Evolutionary conservation across 352 stramenopile genomes (phyloP), one percentile per base, ranked within the genome.

Genomic region (Blastocystis sp.): DNA sequence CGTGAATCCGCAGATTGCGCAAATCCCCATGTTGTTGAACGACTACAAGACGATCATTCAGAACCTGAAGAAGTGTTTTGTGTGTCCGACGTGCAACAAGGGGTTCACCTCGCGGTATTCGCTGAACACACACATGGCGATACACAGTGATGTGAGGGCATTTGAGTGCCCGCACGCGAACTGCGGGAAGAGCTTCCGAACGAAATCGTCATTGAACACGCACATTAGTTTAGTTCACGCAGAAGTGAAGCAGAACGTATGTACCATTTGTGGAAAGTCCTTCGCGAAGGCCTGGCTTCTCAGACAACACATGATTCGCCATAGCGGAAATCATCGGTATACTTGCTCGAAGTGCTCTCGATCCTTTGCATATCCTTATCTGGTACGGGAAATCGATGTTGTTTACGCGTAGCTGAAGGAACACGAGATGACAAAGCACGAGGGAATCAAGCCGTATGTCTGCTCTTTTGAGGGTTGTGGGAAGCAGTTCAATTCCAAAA

Each of bases 381-480:
- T 51, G 50, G 74, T 85, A 55, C 31, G 21, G 12, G 33, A 33
- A 16, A 3, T 4, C 24, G 41, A n/a, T 10, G 19, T 3, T 50
- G 29, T 16, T 85, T 26, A 85, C 19, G 59, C 70, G 24, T 85
- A 85, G 74, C 41, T 85, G 35, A 85, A 85, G 37, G 41, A 85
- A 69, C 74, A 85, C 33, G 74, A 85, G 29, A 85, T 85, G 65
- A 70, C 74, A n/a, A 85, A 69, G 74, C 74, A 85, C 50, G 74
- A 85, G 16, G 74, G 74, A 24, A 85, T 85, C 0, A 85, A 85
- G 12, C 74, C 74, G 2, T 85, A 67, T 69, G 29, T 85, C 13
- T 85, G 74, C 60, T 85, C 74, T 10, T 85, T 67, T 69, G 74
- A 85, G 31, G 60, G 60, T 24, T 85, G 74, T 31, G 74, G 74